phyloP scores from a whole-genome alignment of 495 filamentous ascomycete species.

The Hypoxylon trugodes region DNA sequence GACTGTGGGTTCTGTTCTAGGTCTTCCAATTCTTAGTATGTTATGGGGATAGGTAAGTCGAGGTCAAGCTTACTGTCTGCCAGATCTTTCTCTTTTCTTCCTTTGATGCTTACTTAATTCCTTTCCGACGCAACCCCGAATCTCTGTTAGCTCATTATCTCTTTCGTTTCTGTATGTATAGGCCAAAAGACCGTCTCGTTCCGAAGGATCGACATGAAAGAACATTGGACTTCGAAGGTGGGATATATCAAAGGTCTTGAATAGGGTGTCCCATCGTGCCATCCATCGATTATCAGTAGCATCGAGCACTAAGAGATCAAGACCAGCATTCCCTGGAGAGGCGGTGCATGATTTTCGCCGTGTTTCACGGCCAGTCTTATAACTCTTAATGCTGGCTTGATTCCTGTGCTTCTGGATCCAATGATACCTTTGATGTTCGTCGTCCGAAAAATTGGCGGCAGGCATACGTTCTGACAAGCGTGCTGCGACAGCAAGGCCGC shows the following conservation, averaged over 20 bases:
- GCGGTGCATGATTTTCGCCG: constrained; percentile 36
- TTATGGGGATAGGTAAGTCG: neutral
- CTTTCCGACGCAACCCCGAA: constrained; percentile 68
- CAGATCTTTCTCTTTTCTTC: constrained; percentile 60
- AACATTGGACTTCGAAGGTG: constrained; percentile 73
- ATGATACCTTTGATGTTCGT: constrained; percentile 70
- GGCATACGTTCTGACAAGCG: constrained; percentile 67
- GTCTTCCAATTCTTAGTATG: constrained; percentile 42
- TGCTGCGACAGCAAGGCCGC: constrained; percentile 67
- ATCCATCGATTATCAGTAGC: constrained; percentile 62
- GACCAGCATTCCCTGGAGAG: constrained; percentile 39
- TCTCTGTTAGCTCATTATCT: constrained; percentile 63
- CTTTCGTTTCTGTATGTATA: constrained; percentile 62
- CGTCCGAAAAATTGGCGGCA: constrained; percentile 71
- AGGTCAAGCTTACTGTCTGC: constrained; percentile 34
- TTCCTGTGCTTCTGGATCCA: constrained; percentile 66
- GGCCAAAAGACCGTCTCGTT: constrained; percentile 69
- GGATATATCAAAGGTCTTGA: constrained; percentile 63
- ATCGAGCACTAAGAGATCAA: constrained; percentile 61
- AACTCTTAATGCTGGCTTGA: constrained; percentile 39
- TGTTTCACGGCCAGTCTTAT: constrained; percentile 32
- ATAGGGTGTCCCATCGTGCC: constrained; percentile 64
- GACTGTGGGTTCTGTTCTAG: constrained; percentile 51
- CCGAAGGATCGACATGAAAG: constrained; percentile 70
- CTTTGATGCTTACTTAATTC: constrained; percentile 70